Percentiles rank a stretch among this genome's conserved stretches.
These are phyloP conservation scores for Aspergillus leporis DNA, from an alignment of 495 filamentous ascomycete species.

Conservation along the genomic window DNA sequence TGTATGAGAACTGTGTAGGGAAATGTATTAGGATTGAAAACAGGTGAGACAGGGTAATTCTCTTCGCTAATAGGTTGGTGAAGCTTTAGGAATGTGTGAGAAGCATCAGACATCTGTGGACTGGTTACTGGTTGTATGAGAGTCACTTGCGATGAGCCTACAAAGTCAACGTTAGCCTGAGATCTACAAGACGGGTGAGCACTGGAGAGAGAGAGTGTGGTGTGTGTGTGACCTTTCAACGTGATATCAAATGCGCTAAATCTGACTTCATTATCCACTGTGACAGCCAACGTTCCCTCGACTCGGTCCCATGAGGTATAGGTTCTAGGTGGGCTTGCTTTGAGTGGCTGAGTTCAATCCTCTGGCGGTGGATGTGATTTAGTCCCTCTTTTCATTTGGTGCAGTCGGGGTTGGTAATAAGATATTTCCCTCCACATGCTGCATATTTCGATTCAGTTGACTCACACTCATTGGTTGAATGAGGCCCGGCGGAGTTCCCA, in stretches of 20 bases:
- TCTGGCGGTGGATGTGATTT: too few species aligned
- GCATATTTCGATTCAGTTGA: too few species aligned
- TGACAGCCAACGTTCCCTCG: slow-evolving; percentile 51
- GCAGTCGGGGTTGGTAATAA: too few species aligned
- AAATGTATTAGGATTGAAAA: not conserved
- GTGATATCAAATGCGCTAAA: slow-evolving; percentile 73
- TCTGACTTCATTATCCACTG: slow-evolving; percentile 54
- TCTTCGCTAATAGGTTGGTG: not conserved
- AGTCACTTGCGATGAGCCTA: not conserved
- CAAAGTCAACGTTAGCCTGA: not conserved
- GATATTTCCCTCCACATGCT: too few species aligned
- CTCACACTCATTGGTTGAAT: too few species aligned
- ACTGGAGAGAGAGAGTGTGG: too few species aligned
- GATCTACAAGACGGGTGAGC: too few species aligned
- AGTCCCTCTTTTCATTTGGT: too few species aligned
- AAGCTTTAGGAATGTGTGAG: not conserved
- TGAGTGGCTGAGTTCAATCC: not conserved
- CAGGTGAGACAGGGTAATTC: not conserved
- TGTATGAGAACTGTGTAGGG: not conserved
- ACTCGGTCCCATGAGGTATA: slow-evolving; percentile 52
- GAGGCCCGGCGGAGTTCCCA: too few species aligned
- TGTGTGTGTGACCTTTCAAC: slow-evolving; percentile 68
- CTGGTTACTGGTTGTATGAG: slow-evolving; percentile 3
- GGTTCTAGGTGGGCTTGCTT: too few species aligned
- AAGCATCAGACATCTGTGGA: not conserved